These are phyloP conservation scores for Globisporangium perplexum DNA, from an alignment of 352 stramenopile genomes.

Conservation along the genomic window DNA sequence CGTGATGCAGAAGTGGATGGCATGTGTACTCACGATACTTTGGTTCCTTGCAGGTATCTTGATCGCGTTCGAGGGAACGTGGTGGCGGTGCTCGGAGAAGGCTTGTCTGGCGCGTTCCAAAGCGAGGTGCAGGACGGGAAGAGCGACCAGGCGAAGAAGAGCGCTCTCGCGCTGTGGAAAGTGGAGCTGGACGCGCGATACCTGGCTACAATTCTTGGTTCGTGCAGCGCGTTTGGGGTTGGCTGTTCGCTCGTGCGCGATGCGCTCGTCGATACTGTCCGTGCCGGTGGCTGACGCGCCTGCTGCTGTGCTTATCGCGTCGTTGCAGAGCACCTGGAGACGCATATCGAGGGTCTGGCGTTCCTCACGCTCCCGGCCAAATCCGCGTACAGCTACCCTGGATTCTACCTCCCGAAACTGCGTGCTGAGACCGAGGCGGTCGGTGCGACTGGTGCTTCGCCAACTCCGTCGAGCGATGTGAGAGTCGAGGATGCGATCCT, in stretches of 20 bases:
- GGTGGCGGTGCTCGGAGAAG: slow-evolving; percentile 3
- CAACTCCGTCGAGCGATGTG: neutral
- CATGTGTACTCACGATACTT: neutral
- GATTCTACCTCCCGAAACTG: slow-evolving; percentile 47
- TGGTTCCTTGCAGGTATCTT: slow-evolving; percentile 24
- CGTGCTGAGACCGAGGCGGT: slow-evolving; percentile 13
- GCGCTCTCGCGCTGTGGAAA: slow-evolving; percentile 53
- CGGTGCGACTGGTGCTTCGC: neutral
- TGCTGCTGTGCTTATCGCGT: neutral
- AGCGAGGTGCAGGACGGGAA: neutral
- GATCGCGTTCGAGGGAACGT: slow-evolving; percentile 35
- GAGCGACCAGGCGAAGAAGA: slow-evolving; percentile 4
- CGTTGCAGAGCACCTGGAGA: slow-evolving; percentile 40
- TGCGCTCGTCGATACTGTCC: no score
- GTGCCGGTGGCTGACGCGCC: neutral
- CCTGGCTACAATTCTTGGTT: slow-evolving; percentile 41
- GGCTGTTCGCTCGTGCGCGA: no score
- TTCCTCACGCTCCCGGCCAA: slow-evolving; percentile 36
- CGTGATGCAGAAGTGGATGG: neutral
- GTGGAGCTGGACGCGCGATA: slow-evolving; percentile 79
- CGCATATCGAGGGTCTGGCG: slow-evolving; percentile 27
- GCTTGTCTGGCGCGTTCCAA: neutral
- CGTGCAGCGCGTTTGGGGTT: slow-evolving; percentile 3
- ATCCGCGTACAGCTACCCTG: slow-evolving; percentile 43
- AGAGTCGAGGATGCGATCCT: slow-evolving; percentile 18